These are phyloP conservation scores for Alisma plantagoaquatica DNA, from an alignment of 106 monocot genomes.

Conservation along the genomic window DNA sequence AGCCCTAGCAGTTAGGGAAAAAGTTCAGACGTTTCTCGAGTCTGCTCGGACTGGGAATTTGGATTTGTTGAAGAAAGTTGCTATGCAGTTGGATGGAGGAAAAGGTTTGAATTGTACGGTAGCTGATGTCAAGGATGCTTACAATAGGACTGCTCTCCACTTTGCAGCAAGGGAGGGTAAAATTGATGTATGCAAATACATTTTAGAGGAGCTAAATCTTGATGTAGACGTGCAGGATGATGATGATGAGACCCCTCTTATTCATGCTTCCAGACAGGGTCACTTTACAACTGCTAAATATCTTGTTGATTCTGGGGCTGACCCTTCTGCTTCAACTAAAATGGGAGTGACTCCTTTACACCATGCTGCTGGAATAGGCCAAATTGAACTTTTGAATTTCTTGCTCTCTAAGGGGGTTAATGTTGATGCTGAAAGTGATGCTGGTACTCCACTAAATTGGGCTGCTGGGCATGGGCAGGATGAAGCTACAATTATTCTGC, in stretches of 20 bases:
- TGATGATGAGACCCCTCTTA: constrained; percentile 84
- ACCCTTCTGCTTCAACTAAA: constrained; percentile 56
- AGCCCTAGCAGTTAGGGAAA: constrained; percentile 61
- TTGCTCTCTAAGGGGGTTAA: constrained; percentile 57
- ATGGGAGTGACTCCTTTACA: constrained; percentile 75
- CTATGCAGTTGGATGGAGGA: constrained; percentile 45
- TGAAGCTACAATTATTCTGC: constrained; percentile 52
- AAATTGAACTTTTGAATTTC: constrained; percentile 57
- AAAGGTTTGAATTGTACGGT: constrained; percentile 57
- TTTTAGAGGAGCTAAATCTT: constrained; percentile 69
- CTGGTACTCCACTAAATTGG: constrained; percentile 85
- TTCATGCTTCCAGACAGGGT: constrained; percentile 73
- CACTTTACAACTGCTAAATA: constrained; percentile 48
- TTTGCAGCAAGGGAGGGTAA: constrained; percentile 90
- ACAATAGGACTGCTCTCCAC: constrained; percentile 88
- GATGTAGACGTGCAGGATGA: constrained; percentile 67
- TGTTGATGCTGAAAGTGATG: constrained; percentile 70
- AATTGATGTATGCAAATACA: constrained; percentile 62
- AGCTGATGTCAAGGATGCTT: constrained; percentile 81
- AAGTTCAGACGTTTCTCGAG: constrained; percentile 75
- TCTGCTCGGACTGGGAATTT: constrained; percentile 71
- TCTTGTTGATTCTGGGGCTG: constrained; percentile 63
- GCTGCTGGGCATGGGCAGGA: constrained; percentile 77
- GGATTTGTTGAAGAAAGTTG: constrained; percentile 58
- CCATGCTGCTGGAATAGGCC: constrained; percentile 90